These are phyloP conservation scores for Emiliania huxleyi DNA, from an alignment of 78 protist genomes.

Conservation along the genomic window DNA sequence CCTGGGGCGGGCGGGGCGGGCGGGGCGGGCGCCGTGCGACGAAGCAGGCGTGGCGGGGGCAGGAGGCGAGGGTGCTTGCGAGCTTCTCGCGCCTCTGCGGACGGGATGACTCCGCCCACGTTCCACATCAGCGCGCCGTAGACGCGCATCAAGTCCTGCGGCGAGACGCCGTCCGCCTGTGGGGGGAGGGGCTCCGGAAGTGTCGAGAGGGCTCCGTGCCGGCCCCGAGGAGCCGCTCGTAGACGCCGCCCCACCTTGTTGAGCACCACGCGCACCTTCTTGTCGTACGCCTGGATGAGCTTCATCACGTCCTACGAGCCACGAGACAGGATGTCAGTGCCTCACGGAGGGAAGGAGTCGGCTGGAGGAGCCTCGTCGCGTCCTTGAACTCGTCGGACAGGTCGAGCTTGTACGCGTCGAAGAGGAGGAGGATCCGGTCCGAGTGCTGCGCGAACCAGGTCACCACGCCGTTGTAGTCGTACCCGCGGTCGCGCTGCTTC, in stretches of 20 bases:
- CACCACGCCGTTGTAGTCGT: constrained; percentile 40
- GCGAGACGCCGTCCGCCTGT: constrained; percentile 66
- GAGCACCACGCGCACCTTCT: constrained; percentile 84
- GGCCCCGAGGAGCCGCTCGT: too few relatives aligned
- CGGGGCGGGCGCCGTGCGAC: too few relatives aligned
- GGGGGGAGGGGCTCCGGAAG: too few relatives aligned
- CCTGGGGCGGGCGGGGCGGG: constrained; percentile 57
- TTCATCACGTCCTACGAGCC: constrained; percentile 65
- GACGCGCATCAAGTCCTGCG: constrained; percentile 87
- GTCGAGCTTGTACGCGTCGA: constrained; percentile 92
- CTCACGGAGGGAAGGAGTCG: too few relatives aligned
- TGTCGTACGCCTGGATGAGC: constrained; percentile 65
- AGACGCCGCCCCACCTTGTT: too few relatives aligned
- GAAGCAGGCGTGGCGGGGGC: too few relatives aligned
- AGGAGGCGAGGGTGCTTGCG: too few relatives aligned
- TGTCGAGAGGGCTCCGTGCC: too few relatives aligned
- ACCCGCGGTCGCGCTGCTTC: constrained; percentile 70
- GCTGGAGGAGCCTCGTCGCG: constrained; percentile 57
- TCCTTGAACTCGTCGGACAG: constrained; percentile 66
- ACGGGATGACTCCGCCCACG: constrained; percentile 45
- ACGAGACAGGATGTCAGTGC: too few relatives aligned
- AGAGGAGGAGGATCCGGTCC: constrained; percentile 83
- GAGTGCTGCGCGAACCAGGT: constrained; percentile 84
- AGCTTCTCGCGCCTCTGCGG: constrained; percentile 62
- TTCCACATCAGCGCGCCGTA: constrained; percentile 92